Percentiles rank a stretch among this genome's conserved stretches.
Conservation (phyloP, 148 eudicot species). For the Vaccinium darrowii region DNA sequence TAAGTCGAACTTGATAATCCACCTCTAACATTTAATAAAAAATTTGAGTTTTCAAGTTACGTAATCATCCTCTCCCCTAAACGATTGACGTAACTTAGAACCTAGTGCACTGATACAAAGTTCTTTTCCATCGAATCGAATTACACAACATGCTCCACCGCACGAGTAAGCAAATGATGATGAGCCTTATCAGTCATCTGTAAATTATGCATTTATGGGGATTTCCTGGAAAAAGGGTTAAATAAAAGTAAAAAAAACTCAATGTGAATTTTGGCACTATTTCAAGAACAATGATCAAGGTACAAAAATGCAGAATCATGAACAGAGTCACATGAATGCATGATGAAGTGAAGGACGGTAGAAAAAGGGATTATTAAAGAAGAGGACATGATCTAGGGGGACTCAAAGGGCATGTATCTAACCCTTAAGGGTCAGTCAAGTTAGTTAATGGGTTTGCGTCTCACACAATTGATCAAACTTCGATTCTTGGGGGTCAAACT, state of each 20-base stretch:
- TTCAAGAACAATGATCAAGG: neutral
- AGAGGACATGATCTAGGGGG: neutral
- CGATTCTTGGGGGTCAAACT: too few relatives aligned
- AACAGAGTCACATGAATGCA: neutral
- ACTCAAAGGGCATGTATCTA: too few relatives aligned
- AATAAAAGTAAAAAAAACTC: neutral
- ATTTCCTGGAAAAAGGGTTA: neutral
- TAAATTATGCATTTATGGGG: neutral
- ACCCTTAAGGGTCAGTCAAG: too few relatives aligned
- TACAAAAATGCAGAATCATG: neutral
- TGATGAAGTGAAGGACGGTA: neutral
- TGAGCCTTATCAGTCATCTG: neutral
- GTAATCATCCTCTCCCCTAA: neutral
- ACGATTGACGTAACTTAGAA: neutral
- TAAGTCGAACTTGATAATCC: neutral
- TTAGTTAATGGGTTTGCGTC: too few relatives aligned
- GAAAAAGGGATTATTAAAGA: neutral
- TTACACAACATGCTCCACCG: neutral
- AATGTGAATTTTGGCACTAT: neutral
- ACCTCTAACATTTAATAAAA: too few relatives aligned
- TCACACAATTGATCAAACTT: too few relatives aligned
- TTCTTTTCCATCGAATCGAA: neutral
- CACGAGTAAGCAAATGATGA: neutral
- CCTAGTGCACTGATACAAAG: neutral
- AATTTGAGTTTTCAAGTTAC: neutral